Conservation (phyloP, 441 rosid genomes). For the Syzygium syzygioides region DNA sequence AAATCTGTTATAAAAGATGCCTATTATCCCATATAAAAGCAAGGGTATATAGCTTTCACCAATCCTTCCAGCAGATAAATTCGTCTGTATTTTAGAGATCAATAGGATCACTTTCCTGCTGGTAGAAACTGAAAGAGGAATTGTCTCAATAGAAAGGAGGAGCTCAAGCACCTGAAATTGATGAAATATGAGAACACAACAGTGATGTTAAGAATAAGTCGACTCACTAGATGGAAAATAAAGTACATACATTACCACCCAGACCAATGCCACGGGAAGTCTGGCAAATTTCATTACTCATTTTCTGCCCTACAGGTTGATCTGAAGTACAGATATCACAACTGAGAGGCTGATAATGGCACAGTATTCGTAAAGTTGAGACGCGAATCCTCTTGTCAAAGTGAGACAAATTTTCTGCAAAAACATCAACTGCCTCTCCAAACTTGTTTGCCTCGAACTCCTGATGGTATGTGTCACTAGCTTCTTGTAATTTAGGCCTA, state of each 20-base stretch:
- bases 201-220: not conserved
- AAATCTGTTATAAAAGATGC: slow-evolving; percentile 70
- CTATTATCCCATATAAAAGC: slow-evolving; percentile 69
- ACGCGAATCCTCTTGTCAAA: slow-evolving; percentile 65
- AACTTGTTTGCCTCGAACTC: slow-evolving; percentile 42
- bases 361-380: slow-evolving; percentile 72
- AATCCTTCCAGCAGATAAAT: slow-evolving; percentile 68
- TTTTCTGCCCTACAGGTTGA: slow-evolving; percentile 39
- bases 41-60: slow-evolving; percentile 44
- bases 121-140: slow-evolving; percentile 56
- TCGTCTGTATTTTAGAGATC: slow-evolving; percentile 59
- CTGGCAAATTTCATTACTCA: slow-evolving; percentile 41
- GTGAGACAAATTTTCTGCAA: slow-evolving; percentile 71
- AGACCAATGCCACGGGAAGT: slow-evolving; percentile 13
- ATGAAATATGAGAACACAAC: slow-evolving; percentile 8
- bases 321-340: slow-evolving; percentile 23
- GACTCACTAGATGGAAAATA: not conserved
- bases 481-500: slow-evolving; percentile 41
- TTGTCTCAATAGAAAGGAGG: slow-evolving; percentile 55
- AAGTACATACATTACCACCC: slow-evolving; percentile 46
- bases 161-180: slow-evolving; percentile 69
- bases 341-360: slow-evolving; percentile 48
- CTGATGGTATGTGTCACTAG: slow-evolving; percentile 23
- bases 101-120: slow-evolving; percentile 56
- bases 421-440: slow-evolving; percentile 36